phyloP scores from a whole-genome alignment of 805 yeast species.

The Pichia eremophila region DNA sequence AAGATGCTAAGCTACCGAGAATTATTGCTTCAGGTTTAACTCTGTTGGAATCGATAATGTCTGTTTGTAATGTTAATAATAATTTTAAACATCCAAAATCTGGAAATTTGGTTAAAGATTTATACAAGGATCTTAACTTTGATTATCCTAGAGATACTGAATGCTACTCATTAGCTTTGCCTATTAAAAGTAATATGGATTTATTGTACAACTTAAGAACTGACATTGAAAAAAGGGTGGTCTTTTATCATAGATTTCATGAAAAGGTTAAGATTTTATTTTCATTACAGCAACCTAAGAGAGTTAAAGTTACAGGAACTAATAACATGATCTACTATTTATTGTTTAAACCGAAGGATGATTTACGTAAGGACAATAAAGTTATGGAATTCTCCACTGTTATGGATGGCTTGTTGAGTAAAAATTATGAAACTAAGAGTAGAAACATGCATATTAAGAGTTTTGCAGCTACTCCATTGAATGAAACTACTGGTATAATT shows the following conservation, averaged over 20 bases:
- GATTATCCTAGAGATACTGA: conserved; percentile 19
- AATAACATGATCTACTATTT: conserved; percentile 68
- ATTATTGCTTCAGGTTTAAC: conserved; percentile 23
- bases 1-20: conserved; percentile 8
- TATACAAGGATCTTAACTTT: conserved; percentile 34
- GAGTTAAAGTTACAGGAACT: conserved; percentile 64
- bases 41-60: conserved; percentile 34
- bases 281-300: conserved; percentile 83
- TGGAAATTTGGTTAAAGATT: conserved; percentile 5
- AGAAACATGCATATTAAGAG: conserved; percentile 64
- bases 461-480: conserved; percentile 81
- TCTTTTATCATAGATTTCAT: conserved; percentile 47
- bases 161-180: conserved; percentile 51
- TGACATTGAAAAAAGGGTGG: conserved; percentile 19
- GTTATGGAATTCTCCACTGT: conserved; percentile 86
- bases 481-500: conserved; percentile 80
- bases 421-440: conserved; percentile 63
- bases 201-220: conserved; percentile 40
- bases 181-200: conserved; percentile 62
- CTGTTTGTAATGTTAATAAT: conserved; percentile 26
- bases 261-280: conserved; percentile 59
- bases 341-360: conserved; percentile 81
- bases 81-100: conserved; percentile 5
- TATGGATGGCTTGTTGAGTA: conserved; percentile 61
- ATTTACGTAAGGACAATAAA: conserved; percentile 90